Evolutionary conservation across 768 basidiomycete species (phyloP).

Genomic region (Multifurca ochricompacta): DNA sequence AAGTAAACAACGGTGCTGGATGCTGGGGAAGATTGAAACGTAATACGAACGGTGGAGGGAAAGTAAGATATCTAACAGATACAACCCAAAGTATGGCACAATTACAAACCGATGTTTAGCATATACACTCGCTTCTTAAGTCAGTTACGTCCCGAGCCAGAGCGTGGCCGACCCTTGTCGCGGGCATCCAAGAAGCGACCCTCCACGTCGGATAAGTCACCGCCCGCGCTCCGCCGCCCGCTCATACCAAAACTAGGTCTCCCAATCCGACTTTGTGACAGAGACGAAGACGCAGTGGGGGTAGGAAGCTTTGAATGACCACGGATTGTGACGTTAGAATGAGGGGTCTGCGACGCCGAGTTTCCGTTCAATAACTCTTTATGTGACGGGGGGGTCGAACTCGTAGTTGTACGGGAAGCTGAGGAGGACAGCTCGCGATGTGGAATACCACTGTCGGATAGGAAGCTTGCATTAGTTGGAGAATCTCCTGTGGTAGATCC

Average conservation of each 20-base stretch:
- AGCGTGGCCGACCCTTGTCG: slow-evolving; percentile 23
- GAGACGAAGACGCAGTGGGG: slow-evolving; percentile 7
- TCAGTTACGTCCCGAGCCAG: slow-evolving; percentile 21
- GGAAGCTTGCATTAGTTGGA: slow-evolving; percentile 19
- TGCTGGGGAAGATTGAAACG: slow-evolving; percentile 7
- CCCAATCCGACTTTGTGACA: slow-evolving; percentile 29
- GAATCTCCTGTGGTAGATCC: slow-evolving; percentile 37
- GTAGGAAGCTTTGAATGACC: slow-evolving; percentile 23
- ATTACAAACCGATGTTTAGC: background rate
- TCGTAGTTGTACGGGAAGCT: background rate
- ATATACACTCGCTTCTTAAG: background rate
- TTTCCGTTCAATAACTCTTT: slow-evolving; percentile 13
- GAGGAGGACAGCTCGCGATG: slow-evolving; percentile 4
- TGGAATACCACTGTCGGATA: slow-evolving; percentile 15
- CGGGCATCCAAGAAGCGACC: slow-evolving; percentile 15
- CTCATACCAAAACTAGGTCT: slow-evolving; percentile 21
- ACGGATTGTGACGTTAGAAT: slow-evolving; percentile 26
- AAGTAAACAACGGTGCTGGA: background rate
- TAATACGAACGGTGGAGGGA: background rate
- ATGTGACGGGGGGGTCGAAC: slow-evolving; percentile 4
- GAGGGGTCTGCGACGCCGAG: slow-evolving; percentile 11
- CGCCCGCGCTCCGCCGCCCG: slow-evolving; percentile 25
- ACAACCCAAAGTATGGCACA: slow-evolving; percentile 1
- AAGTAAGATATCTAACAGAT: slow-evolving; percentile 11
- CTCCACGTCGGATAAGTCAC: slow-evolving; percentile 19